A percentile compares a stretch with the other conserved stretches of the same genome.
Conservation (phyloP, 1,284 basidiomycete genomes). For the Caloboletus firmus region DNA sequence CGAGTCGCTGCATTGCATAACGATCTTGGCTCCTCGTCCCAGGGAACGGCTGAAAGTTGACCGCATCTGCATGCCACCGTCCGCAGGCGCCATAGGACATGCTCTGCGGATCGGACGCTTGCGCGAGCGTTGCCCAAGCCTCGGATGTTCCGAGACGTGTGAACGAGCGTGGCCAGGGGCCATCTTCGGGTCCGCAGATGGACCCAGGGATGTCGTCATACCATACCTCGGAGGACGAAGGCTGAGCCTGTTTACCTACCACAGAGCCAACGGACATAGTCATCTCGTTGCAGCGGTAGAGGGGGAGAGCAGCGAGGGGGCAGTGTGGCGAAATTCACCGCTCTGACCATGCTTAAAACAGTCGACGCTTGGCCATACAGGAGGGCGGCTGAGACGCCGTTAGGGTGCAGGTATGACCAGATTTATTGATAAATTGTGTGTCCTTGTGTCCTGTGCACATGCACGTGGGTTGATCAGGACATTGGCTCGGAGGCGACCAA, state of each 20-base stretch:
- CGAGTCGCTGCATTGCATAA: constrained; percentile 56
- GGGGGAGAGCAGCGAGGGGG: neutral
- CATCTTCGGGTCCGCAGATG: constrained; percentile 58
- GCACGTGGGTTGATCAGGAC: constrained; percentile 29
- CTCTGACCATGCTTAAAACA: constrained; percentile 28
- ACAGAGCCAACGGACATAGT: constrained; percentile 20
- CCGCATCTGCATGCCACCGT: constrained; percentile 49
- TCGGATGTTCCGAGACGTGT: constrained; percentile 47
- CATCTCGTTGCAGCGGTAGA: constrained; percentile 16
- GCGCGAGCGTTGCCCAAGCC: constrained; percentile 49
- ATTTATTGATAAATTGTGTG: constrained; percentile 29
- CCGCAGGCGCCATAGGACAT: constrained; percentile 39
- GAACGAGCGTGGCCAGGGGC: constrained; percentile 60
- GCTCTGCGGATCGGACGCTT: constrained; percentile 51
- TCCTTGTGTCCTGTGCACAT: constrained; percentile 19
- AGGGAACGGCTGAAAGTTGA: constrained; percentile 64
- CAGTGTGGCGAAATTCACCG: too few relatives aligned
- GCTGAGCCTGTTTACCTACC: constrained; percentile 27
- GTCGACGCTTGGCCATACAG: constrained; percentile 31
- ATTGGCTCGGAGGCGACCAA: constrained; percentile 12
- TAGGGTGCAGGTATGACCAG: constrained; percentile 22
- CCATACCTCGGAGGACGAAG: constrained; percentile 40
- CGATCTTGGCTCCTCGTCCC: constrained; percentile 56
- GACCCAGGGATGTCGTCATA: constrained; percentile 57
- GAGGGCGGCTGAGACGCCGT: constrained; percentile 10